These are phyloP conservation scores for Juglanconis juglandina DNA, from an alignment of 2,329 filamentous ascomycete genomes.

Conservation along the genomic window DNA sequence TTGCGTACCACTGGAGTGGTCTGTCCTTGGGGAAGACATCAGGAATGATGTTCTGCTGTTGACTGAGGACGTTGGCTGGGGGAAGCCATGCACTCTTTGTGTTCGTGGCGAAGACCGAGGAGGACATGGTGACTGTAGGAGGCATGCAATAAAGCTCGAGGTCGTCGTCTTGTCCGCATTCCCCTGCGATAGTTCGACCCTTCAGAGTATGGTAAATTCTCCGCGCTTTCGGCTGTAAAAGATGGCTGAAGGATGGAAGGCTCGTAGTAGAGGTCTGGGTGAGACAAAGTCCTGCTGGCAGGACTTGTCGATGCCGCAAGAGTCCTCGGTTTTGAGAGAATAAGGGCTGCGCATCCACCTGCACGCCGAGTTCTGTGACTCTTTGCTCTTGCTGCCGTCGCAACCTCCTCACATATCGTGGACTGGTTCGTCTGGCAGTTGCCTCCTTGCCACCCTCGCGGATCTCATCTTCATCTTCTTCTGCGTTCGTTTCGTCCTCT, in stretches of 20 bases:
- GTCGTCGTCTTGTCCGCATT: conserved; percentile 38
- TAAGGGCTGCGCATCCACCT: conserved; percentile 24
- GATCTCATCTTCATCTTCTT: conserved; percentile 42
- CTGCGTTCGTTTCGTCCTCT: conserved; percentile 45
- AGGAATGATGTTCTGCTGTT: conserved; percentile 38
- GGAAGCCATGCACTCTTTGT: conserved; percentile 30
- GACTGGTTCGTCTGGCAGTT: neutral
- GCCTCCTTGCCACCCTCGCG: neutral
- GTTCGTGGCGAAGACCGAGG: conserved; percentile 34
- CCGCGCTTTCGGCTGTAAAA: neutral
- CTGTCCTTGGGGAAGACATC: conserved; percentile 34
- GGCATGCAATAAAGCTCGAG: conserved; percentile 22
- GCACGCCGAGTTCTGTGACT: conserved; percentile 30
- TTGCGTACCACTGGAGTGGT: conserved; percentile 35
- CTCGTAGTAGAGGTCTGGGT: neutral
- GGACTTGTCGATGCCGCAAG: neutral
- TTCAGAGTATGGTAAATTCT: neutral
- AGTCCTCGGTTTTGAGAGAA: neutral
- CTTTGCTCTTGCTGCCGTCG: conserved; percentile 8
- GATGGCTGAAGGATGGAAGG: conserved; percentile 3
- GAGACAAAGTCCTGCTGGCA: neutral
- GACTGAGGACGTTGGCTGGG: conserved; percentile 32
- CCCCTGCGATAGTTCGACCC: conserved; percentile 20
- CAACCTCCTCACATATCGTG: neutral
- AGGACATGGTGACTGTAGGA: conserved; percentile 34